Evolutionary conservation across 1,284 basidiomycete species (phyloP).

Genomic region (Erythrobasidium hasegawianum): DNA sequence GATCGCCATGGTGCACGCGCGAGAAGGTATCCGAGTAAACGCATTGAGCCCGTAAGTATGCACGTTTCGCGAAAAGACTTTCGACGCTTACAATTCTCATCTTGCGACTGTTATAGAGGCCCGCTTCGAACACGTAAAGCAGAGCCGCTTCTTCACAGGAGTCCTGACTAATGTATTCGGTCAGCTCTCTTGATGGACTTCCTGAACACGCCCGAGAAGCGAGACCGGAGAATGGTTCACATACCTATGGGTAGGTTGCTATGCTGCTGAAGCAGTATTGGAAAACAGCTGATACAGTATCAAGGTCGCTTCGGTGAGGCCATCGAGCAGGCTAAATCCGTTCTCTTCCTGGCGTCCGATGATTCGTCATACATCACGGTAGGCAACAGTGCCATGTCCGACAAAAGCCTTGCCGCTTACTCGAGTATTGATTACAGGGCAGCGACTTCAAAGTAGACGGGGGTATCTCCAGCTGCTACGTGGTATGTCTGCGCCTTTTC

Average conservation of each 20-base stretch:
- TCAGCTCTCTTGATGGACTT: slow-evolving; percentile 93
- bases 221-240: slow-evolving; percentile 81
- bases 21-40: slow-evolving; percentile 92
- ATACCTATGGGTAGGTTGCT: slow-evolving; percentile 83
- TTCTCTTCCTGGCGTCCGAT: slow-evolving; percentile 52
- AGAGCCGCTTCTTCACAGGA: not conserved
- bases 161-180: slow-evolving; percentile 1
- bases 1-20: slow-evolving; percentile 92
- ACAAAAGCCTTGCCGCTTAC: not conserved
- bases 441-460: slow-evolving; percentile 92
- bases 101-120: slow-evolving; percentile 57
- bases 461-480: slow-evolving; percentile 81
- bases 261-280: not conserved
- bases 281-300: not conserved
- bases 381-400: not conserved
- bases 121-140: slow-evolving; percentile 81
- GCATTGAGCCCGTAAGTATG: slow-evolving; percentile 81
- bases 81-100: not conserved
- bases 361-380: slow-evolving; percentile 56
- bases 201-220: slow-evolving; percentile 93
- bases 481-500: slow-evolving; percentile 53
- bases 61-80: slow-evolving; percentile 10
- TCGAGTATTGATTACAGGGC: slow-evolving; percentile 53
- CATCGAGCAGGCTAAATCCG: slow-evolving; percentile 84
- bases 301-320: slow-evolving; percentile 94